A percentile compares a stretch with the other conserved stretches of the same genome.
These are phyloP conservation scores for Kwoniella newhampshirensis DNA, from an alignment of 768 basidiomycete species.

Conservation along the genomic window DNA sequence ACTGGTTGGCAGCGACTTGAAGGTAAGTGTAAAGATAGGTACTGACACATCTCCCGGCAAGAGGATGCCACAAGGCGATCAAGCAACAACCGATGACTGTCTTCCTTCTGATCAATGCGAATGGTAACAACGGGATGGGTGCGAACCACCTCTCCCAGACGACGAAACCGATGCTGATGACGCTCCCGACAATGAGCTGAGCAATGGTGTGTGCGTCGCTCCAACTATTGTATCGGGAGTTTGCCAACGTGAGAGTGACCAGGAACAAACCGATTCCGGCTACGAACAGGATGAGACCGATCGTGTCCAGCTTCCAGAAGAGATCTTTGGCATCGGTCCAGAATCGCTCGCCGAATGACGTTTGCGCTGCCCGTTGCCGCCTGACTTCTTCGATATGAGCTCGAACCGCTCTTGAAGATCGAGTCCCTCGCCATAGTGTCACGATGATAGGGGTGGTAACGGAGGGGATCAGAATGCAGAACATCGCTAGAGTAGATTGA, in stretches of 20 bases:
- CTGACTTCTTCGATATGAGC: constrained; percentile 24
- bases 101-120: constrained; percentile 43
- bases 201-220: constrained; percentile 48
- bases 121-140: constrained; percentile 49
- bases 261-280: constrained; percentile 49
- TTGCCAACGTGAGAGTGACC: constrained; percentile 50
- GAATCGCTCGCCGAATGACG: background rate
- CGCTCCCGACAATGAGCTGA: constrained; percentile 38
- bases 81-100: constrained; percentile 45
- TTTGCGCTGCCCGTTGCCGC: constrained; percentile 7
- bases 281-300: constrained; percentile 49
- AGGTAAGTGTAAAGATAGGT: constrained; percentile 37
- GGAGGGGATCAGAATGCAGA: constrained; percentile 44
- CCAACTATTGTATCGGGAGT: constrained; percentile 44
- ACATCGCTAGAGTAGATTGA: constrained; percentile 42
- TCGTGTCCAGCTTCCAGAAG: constrained; percentile 52
- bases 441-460: constrained; percentile 48
- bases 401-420: constrained; percentile 7
- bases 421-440: constrained; percentile 32
- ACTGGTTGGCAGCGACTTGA: constrained; percentile 38
- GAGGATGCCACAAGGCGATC: constrained; percentile 48
- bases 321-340: constrained; percentile 15
- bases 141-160: constrained; percentile 48
- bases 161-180: constrained; percentile 36
- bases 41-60: constrained; percentile 34